Evolutionary conservation across 805 yeast species (phyloP).

Genomic region (Yarrowia porcina): DNA sequence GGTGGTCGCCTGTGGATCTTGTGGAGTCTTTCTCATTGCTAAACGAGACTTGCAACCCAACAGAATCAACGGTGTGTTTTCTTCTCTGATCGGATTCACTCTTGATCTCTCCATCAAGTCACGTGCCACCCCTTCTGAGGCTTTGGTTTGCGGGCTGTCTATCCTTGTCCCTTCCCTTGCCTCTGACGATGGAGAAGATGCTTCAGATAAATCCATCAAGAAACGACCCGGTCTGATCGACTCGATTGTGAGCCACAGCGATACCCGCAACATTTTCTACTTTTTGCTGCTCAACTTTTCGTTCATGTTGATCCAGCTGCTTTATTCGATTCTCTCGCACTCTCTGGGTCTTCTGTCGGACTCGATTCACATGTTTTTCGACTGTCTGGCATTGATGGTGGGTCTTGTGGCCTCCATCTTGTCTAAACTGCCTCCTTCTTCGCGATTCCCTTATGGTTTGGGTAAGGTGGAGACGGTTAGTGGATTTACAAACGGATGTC

Average conservation of each 20-base stretch:
- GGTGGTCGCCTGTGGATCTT: constrained; percentile 35
- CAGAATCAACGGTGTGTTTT: constrained; percentile 32
- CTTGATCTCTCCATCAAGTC: constrained; percentile 30
- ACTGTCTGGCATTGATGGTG: constrained; percentile 83
- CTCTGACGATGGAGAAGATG: constrained; percentile 2
- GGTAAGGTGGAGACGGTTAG: constrained; percentile 84
- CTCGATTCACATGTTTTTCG: constrained; percentile 93
- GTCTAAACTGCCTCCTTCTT: constrained; percentile 56
- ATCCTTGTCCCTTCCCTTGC: constrained; percentile 28
- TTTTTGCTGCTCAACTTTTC: constrained; percentile 81
- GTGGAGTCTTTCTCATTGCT: constrained; percentile 36
- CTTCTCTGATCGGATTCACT: constrained; percentile 29
- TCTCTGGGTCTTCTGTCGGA: constrained; percentile 90
- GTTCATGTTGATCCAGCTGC: constrained; percentile 89
- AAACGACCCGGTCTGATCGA: constrained; percentile 31
- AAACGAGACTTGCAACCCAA: constrained; percentile 34
- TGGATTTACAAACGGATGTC: constrained; percentile 91
- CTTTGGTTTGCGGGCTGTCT: constrained; percentile 28
- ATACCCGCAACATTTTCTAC: constrained; percentile 84
- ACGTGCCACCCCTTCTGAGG: constrained; percentile 25
- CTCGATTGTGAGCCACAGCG: constrained; percentile 50
- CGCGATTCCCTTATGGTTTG: constrained; percentile 83
- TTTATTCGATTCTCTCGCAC: constrained; percentile 88
- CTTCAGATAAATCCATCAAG: constrained; percentile 3
- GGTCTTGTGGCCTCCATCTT: constrained; percentile 83